Evolutionary conservation across 352 stramenopile species (phyloP).

Genomic region (Pythium diclinum): DNA sequence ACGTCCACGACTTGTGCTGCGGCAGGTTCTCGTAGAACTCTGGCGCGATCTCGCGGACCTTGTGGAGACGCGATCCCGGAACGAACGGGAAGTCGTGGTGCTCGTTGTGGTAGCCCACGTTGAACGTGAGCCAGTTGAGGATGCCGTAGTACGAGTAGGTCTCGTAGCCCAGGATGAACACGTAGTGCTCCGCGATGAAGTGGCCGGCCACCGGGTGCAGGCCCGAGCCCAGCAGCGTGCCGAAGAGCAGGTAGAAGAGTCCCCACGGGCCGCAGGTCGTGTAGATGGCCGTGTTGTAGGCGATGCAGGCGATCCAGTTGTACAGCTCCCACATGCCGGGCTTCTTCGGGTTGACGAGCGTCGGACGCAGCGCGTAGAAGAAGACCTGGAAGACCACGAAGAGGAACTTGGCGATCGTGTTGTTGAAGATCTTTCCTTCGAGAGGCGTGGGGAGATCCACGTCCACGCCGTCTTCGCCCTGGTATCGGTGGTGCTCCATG

Average conservation of each 20-base stretch:
- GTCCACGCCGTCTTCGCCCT: slow-evolving; percentile 93
- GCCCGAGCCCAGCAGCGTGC: slow-evolving; percentile 89
- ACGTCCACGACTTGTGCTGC: slow-evolving; percentile 92
- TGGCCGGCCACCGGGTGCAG: slow-evolving; percentile 95
- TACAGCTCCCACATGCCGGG: slow-evolving; percentile 82
- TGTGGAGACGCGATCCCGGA: slow-evolving; percentile 85
- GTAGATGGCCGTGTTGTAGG: slow-evolving; percentile 86
- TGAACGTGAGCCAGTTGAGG: slow-evolving; percentile 96
- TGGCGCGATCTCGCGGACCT: slow-evolving; percentile 86
- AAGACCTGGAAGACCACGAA: slow-evolving; percentile 92
- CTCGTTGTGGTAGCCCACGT: slow-evolving; percentile 98
- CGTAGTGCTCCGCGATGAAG: slow-evolving; percentile 98
- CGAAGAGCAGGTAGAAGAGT: slow-evolving; percentile 92
- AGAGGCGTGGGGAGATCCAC: slow-evolving; percentile 91
- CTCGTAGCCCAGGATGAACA: slow-evolving; percentile 93
- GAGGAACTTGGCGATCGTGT: slow-evolving; percentile 86
- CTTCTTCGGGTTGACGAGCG: slow-evolving; percentile 91
- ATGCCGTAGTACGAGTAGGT: slow-evolving; percentile 98
- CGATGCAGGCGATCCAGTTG: slow-evolving; percentile 81
- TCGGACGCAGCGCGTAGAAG: slow-evolving; percentile 93
- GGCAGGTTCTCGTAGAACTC: slow-evolving; percentile 96
- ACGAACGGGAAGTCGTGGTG: slow-evolving; percentile 98
- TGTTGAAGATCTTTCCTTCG: slow-evolving; percentile 90
- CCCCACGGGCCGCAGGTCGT: slow-evolving; percentile 73
- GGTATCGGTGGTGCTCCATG: slow-evolving; percentile 96